phyloP scores from a whole-genome alignment of 1,284 basidiomycete species.

The Puccinia hordei region DNA sequence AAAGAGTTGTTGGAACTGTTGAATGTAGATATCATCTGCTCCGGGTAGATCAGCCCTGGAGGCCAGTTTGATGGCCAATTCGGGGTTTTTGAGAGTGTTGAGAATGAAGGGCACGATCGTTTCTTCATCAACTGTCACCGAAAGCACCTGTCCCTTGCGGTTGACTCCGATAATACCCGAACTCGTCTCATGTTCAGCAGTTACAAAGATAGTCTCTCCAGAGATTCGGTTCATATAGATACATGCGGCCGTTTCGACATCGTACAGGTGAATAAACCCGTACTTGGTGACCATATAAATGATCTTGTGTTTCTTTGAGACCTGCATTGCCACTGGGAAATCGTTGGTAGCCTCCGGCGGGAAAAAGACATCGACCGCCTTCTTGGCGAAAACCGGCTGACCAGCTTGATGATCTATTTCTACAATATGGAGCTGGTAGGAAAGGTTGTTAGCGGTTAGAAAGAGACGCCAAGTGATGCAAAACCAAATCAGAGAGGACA shows the following conservation, averaged over 20 bases:
- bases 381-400: constrained; percentile 92
- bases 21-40: constrained; percentile 93
- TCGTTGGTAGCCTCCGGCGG: constrained; percentile 97
- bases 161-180: constrained; percentile 99
- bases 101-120: constrained; percentile 95
- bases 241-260: constrained; percentile 96
- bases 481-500: constrained; percentile 1
- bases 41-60: constrained; percentile 96
- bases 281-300: constrained; percentile 98
- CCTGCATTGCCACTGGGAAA: constrained; percentile 99
- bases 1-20: constrained; percentile 94
- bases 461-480: constrained; percentile 5
- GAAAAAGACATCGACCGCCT: constrained; percentile 99
- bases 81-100: constrained; percentile 90
- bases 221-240: constrained; percentile 99
- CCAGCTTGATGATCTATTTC: constrained; percentile 95
- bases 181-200: constrained; percentile 88
- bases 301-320: constrained; percentile 95
- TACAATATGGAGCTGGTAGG: constrained; percentile 84
- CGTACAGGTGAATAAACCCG: constrained; percentile 99
- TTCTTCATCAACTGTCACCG: constrained; percentile 94
- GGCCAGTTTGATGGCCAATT: constrained; percentile 96
- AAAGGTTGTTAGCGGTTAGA: neutral
- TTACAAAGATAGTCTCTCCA: constrained; percentile 98
- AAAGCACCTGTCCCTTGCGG: constrained; percentile 97